Conservation (phyloP, 108 stramenopile genomes). For the Nitzschia palea region DNA sequence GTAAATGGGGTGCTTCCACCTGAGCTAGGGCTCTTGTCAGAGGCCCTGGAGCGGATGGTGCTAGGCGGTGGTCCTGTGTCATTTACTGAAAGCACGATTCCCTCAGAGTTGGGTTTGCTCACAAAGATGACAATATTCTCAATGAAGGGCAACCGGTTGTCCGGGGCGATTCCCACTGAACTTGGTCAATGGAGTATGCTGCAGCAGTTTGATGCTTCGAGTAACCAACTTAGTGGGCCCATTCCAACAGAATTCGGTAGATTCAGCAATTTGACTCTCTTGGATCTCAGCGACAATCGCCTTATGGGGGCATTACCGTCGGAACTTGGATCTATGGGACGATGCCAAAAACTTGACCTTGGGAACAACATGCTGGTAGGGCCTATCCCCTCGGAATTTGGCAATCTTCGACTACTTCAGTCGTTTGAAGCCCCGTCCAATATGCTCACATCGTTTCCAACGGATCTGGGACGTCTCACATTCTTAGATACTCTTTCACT, state of each 20-base stretch:
- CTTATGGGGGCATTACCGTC: constrained; percentile 48
- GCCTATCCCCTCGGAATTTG: constrained; percentile 53
- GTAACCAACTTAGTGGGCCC: constrained; percentile 1
- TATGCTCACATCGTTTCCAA: constrained; percentile 32
- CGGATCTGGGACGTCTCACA: constrained; percentile 39
- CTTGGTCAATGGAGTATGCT: constrained; percentile 45
- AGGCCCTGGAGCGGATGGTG: constrained; percentile 16
- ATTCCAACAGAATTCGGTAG: constrained; percentile 48
- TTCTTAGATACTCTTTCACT: constrained; percentile 39
- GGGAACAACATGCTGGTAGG: constrained; percentile 50
- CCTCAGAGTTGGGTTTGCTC: constrained; percentile 49
- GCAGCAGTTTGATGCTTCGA: constrained; percentile 30
- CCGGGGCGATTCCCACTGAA: constrained; percentile 44
- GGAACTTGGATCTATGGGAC: constrained; percentile 39
- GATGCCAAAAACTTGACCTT: constrained; percentile 35
- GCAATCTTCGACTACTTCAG: constrained; percentile 29
- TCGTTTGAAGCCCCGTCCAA: constrained; percentile 38
- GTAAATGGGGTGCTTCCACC: constrained; percentile 27
- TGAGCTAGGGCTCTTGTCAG: constrained; percentile 32
- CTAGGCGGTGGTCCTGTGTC: constrained; percentile 14
- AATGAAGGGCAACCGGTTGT: constrained; percentile 26
- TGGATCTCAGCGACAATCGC: constrained; percentile 45
- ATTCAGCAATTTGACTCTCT: constrained; percentile 33
- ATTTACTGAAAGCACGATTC: constrained; percentile 41
- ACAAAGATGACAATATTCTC: constrained; percentile 37